These are phyloP conservation scores for Tetrapisispora phaffii DNA, from an alignment of 805 yeast genomes.

Conservation along the genomic window DNA sequence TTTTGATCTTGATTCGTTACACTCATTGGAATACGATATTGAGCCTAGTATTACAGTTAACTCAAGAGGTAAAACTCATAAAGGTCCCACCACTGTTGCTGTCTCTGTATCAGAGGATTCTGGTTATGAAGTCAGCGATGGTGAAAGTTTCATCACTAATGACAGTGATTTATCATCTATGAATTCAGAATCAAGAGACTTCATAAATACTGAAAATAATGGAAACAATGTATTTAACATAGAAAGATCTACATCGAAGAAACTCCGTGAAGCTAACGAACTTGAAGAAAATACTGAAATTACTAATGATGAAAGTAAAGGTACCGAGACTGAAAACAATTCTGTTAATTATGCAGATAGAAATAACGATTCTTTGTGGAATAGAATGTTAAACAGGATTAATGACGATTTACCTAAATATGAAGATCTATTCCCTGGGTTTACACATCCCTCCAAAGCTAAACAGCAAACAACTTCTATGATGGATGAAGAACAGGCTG, in stretches of 20 bases:
- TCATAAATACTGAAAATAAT: neutral
- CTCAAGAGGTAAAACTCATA: neutral
- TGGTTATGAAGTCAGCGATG: conserved; percentile 18
- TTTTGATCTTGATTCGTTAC: conserved; percentile 4
- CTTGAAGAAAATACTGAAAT: neutral
- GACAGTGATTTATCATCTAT: conserved; percentile 9
- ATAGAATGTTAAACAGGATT: conserved; percentile 30
- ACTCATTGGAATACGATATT: conserved; percentile 1
- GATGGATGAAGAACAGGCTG: neutral
- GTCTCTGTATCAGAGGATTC: conserved; percentile 8
- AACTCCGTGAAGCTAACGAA: neutral
- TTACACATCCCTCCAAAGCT: neutral
- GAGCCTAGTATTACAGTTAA: neutral
- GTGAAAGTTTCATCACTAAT: conserved; percentile 9
- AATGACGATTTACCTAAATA: conserved; percentile 54
- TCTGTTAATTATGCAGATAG: neutral
- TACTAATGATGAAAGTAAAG: neutral
- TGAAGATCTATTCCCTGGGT: conserved; percentile 59
- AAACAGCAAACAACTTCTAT: neutral
- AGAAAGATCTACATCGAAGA: neutral
- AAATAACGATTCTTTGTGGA: conserved; percentile 26
- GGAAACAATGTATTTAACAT: neutral
- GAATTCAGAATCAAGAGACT: neutral
- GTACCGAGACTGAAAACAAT: neutral
- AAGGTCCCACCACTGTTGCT: neutral